Evolutionary conservation across 2,329 filamentous ascomycete species (phyloP).

Genomic region (Fusarium humuli): DNA sequence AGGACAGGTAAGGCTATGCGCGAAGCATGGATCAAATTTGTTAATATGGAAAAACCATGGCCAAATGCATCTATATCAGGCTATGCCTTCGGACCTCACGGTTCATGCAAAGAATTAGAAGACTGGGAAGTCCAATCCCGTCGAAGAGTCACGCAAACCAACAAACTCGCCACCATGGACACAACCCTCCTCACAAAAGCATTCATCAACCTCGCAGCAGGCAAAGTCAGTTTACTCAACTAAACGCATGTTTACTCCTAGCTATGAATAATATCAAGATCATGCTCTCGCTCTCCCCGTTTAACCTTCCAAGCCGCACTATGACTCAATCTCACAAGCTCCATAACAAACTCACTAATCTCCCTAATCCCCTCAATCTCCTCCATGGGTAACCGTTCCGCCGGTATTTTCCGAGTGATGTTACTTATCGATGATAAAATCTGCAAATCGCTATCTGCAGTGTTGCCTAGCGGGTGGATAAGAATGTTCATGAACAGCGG

Average conservation of each 20-base stretch:
- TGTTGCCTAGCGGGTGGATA: conserved; percentile 31
- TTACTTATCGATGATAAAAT: conserved; percentile 36
- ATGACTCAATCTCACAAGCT: conserved; percentile 35
- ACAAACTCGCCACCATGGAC: conserved; percentile 25
- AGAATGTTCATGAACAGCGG: conserved; percentile 37
- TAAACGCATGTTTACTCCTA: background rate
- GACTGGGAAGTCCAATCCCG: conserved; percentile 27
- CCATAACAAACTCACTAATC: conserved; percentile 38
- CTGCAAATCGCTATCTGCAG: conserved; percentile 30
- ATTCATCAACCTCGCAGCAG: conserved; percentile 36
- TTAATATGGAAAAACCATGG: conserved; percentile 54
- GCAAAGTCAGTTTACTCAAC: conserved; percentile 57
- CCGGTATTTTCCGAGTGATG: conserved; percentile 31
- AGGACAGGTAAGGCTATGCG: conserved; percentile 44
- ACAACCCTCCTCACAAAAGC: conserved; percentile 48
- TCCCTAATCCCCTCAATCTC: conserved; percentile 39
- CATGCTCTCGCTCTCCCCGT: conserved; percentile 30
- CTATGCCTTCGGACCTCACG: conserved; percentile 54
- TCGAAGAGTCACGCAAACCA: conserved; percentile 24
- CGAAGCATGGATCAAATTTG: conserved; percentile 55
- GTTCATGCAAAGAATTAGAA: conserved; percentile 50
- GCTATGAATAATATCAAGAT: conserved; percentile 35
- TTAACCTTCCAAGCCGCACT: conserved; percentile 39
- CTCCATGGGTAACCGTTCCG: conserved; percentile 30
- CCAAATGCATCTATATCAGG: fast-evolving